Percentiles rank a stretch among this genome's conserved stretches.
Evolutionary conservation across 1,139 yeast species (phyloP).

Genomic region (Diutina mesorugosa): DNA sequence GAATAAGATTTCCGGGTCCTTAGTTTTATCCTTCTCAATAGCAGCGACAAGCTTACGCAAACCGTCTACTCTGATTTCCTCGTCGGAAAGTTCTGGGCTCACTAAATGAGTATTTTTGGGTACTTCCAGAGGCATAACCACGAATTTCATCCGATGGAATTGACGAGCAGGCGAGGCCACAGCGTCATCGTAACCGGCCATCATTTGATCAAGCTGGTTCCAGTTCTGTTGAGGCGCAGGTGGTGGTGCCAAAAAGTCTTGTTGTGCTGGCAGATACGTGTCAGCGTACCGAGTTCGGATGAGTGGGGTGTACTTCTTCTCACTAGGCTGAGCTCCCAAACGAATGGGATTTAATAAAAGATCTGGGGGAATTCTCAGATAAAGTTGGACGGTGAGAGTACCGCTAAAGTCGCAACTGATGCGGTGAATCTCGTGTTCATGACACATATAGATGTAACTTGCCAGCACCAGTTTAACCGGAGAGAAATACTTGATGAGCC

Average conservation of each 20-base stretch:
- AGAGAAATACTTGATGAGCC: conserved; percentile 30
- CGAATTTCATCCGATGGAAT: conserved; percentile 66
- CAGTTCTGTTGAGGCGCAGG: conserved; percentile 48
- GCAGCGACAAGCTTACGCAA: conserved; percentile 56
- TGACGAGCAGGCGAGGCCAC: conserved; percentile 37
- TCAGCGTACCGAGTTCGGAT: conserved; percentile 73
- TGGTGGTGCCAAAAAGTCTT: conserved; percentile 24
- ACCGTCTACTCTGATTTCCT: conserved; percentile 84
- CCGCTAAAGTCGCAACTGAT: conserved; percentile 60
- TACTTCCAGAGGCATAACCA: conserved; percentile 62
- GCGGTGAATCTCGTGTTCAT: conserved; percentile 79
- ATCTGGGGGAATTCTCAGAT: conserved; percentile 19
- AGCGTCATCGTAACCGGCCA: conserved; percentile 83
- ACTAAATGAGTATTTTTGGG: conserved; percentile 42
- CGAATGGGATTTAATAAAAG: conserved; percentile 12
- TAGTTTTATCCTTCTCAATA: conserved; percentile 47
- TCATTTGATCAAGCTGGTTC: conserved; percentile 80
- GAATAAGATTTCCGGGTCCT: conserved; percentile 64
- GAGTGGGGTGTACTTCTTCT: conserved; percentile 31
- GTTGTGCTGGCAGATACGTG: conserved; percentile 43
- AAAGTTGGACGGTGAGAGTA: conserved; percentile 66
- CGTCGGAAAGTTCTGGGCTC: conserved; percentile 58
- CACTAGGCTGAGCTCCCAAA: conserved; percentile 7
- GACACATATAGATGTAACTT: conserved; percentile 55
- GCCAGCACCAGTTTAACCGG: conserved; percentile 19